Percentiles rank a stretch among this genome's conserved stretches.
phyloP scores from a whole-genome alignment of 331 rosid genomes.

The Arachis monticola region DNA sequence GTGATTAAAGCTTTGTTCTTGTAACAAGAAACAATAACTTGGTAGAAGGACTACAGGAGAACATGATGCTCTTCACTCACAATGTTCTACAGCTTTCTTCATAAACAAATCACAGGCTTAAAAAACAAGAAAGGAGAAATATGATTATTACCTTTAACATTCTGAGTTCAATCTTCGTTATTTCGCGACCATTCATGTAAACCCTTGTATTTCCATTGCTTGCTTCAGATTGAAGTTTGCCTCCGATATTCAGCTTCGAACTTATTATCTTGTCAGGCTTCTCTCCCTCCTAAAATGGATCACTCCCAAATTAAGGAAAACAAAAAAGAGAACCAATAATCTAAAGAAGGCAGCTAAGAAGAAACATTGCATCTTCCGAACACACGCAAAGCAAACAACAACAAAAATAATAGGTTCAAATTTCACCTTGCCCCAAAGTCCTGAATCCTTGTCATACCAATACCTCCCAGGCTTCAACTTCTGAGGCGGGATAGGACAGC shows the following conservation, averaged over 20 bases:
- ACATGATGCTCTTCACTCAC: constrained; percentile 7
- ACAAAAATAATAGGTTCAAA: constrained; percentile 5
- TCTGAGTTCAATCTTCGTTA: constrained; percentile 81
- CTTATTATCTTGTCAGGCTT: constrained; percentile 81
- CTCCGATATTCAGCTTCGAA: constrained; percentile 84
- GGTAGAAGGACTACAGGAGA: background rate
- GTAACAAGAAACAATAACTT: constrained; percentile 12
- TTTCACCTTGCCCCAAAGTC: constrained; percentile 92
- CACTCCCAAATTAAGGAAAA: constrained; percentile 25
- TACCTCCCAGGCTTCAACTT: constrained; percentile 88
- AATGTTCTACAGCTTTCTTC: constrained; percentile 8
- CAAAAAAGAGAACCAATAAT: background rate
- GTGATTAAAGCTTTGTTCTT: background rate
- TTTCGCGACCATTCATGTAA: constrained; percentile 90
- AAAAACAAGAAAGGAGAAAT: constrained; percentile 23
- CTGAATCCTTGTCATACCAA: constrained; percentile 97
- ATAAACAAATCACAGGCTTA: constrained; percentile 21
- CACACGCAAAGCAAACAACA: background rate
- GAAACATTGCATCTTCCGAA: constrained; percentile 5
- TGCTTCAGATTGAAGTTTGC: constrained; percentile 73
- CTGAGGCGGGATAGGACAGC: constrained; percentile 73
- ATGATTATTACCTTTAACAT: constrained; percentile 68
- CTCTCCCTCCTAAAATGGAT: constrained; percentile 81
- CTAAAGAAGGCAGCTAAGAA: constrained; percentile 5
- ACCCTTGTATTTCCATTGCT: constrained; percentile 87